Evolutionary conservation across 192 early-diverging fungal species (phyloP), one percentile per base, ranked within the genome.

Genomic region (Backusella morwellensis): DNA sequence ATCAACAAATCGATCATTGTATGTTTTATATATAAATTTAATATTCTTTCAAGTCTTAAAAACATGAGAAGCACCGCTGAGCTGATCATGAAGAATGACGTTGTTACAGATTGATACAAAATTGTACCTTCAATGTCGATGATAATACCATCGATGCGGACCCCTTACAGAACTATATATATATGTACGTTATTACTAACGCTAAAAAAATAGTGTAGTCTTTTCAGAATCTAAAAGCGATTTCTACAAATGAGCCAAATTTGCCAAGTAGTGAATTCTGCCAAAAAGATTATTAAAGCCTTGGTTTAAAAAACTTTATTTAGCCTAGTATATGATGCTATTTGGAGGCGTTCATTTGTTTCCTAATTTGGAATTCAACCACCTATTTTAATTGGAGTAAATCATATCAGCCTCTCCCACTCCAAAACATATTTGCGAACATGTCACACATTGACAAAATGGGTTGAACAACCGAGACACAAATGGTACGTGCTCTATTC

Each of bases 361-460:
- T 59, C 56, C 56, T 59, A 59, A 59, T 59, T 4, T 59, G 23
- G 56, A 59, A 26, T 29, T 23, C 23, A 59, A 26, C n/a, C 23
- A 29, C 23, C 23, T 11, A 11, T 59, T 59, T 26, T 59, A 59
- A 59, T 59, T 59, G 56, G 23, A 59, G 56, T 12, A 59, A 59
- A 12, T 26, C 21, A 59, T 11, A 26, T 59, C 32, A 69, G 32
- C 68, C 68, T 36, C 68, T 69, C 35, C n/a, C 68, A 15, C 15
- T 69, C 36, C 21, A 69, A 69, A 69, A n/a, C 26, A 12, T 26
- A 12, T 59, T 59, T 59, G 8, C 23, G 9, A 59, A 3, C n/a
- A 23, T 59, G 56, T 59, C 56, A 59, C 56, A 59, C 56, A 59
- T 59, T 59, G 21, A 59, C 56, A 59, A 59, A 59, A 59, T 59